Base-by-base conservation (phyloP, 176 grass and related monocot genomes). In the Ampelocalamus luodianensis region DNA sequence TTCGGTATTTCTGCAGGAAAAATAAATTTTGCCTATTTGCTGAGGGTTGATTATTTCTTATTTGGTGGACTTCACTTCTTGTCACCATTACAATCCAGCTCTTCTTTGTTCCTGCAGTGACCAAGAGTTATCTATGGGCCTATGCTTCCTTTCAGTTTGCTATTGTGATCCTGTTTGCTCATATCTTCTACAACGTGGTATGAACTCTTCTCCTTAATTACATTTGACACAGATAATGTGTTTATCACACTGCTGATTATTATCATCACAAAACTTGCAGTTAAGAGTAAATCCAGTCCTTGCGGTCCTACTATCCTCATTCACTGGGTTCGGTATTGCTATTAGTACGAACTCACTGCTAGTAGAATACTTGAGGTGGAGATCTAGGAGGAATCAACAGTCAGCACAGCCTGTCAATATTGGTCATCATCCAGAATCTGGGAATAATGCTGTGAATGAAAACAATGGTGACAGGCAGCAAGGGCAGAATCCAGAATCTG, bases 61-160 rank as follows among this genome's bases (percentile, higher is more conserved):
- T 72, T 22, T 79, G 3, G 16, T 79, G 26, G 61, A 18, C 5
- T 62, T 83, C 16, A 29, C 11, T 76, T 66, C 11, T 69, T 42
- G 13, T 22, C 22, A 67, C 27, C n/a, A 34, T 14, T 78, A 27
- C 44, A 29, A 48, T 18, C 37, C 5, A 42, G 46, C 58, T 5
- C 27, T 83, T 81, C 16, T 62, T 87, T 89, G 5, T 12, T 75
- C 3, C 23, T 68, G 49, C 89, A 99, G 96, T 99, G 71, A 92
- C 77, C 34, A 99, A 88, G 60, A 91, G 75, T 72, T 99, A 96
- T 84, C 79, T 96, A 23, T 99, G 96, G 96, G 93, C 93, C 38
- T 99, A 95, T 79, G 96, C 96, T 26, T 89, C 96, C 13, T 99
- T 96, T 83, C 96, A 99, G 66, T 99, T 99, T 94, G 96, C 93